Evolutionary conservation across 805 yeast genomes (phyloP).

Genomic region (Candida sphagnicola): DNA sequence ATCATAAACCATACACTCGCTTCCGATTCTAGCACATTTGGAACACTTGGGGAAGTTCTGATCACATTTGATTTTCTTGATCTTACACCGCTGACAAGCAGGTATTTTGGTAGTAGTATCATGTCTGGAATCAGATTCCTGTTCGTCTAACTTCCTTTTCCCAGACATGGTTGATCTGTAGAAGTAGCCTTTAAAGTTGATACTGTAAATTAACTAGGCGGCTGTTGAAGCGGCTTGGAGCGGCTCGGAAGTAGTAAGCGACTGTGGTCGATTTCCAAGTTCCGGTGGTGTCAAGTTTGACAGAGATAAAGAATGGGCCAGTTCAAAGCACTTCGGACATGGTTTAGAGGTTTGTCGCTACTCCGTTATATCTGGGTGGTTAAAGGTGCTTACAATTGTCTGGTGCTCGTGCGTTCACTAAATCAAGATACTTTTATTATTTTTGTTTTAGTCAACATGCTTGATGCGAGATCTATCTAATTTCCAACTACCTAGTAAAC

Average conservation of each 20-base stretch:
- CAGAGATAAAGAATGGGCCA: too few species aligned
- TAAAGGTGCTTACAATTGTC: background rate
- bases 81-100: conserved; percentile 81
- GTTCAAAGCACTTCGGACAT: too few species aligned
- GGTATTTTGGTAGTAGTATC: conserved; percentile 37
- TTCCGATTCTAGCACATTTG: conserved; percentile 60
- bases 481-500: conserved; percentile 32
- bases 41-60: conserved; percentile 64
- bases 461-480: conserved; percentile 30
- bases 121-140: background rate
- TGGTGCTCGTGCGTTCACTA: background rate
- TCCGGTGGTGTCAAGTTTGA: too few species aligned
- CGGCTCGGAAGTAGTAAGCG: too few species aligned
- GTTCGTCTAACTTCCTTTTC: background rate
- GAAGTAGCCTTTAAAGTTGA: too few species aligned
- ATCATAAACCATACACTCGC: conserved; percentile 78
- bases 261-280: too few species aligned
- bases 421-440: background rate
- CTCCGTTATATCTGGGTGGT: background rate
- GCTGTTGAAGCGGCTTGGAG: background rate
- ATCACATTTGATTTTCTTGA: conserved; percentile 63
- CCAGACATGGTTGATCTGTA: background rate
- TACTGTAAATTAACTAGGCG: too few species aligned
- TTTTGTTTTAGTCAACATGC: conserved; percentile 18
- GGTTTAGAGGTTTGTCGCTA: background rate